Evolutionary conservation across 805 yeast species (phyloP), one percentile per base, ranked within the genome.

Genomic region (Yarrowia keelungensis): DNA sequence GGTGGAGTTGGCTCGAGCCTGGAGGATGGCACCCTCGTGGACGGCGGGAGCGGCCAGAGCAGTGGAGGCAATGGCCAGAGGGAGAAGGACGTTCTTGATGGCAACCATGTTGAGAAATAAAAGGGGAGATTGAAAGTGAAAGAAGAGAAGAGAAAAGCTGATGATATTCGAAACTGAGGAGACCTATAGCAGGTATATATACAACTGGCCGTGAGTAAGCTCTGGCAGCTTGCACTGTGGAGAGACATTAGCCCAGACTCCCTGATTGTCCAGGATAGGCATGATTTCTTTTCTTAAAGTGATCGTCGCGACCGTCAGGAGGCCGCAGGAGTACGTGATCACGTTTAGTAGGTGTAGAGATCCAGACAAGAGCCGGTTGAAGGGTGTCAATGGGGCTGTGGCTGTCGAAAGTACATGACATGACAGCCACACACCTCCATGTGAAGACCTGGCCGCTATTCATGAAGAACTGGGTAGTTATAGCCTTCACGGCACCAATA

Each of bases 221-320:
- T 49, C 53, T 32, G 16, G 38, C 19, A 15, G 58, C 2, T 19
- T 53, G 16, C 43, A 19, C 58, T 53, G 56, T 51, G 56, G 3
- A 38, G 12, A 53, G 45, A 11, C 4, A 16, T 38, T 38, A 9
- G 59, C 59, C 43, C 46, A 41, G 45, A 16, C 41, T 35, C 39
- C 45, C 59, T 53, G 45, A 53, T 53, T 53, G 62, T 26, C 62
- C 62, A 5, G n/a, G 62, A 41, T 56, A 41, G 62, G 62, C 62
- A 56, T 54, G 46, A 26, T 54, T 54, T 54, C 61, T 54, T 41
- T 56, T 56, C n/a, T 15, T 3, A 15, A 22, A 16, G 16, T 22
- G 61, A 56, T 56, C 62, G 62, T 26, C 61, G n/a, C 8, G 61
- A 54, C 61, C 46, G 61, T 39, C 61, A 54, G 61, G 61, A 54